Evolutionary conservation across 2,329 filamentous ascomycete species (phyloP), one percentile per base, ranked within the genome.

Genomic region (Alternaria panax): DNA sequence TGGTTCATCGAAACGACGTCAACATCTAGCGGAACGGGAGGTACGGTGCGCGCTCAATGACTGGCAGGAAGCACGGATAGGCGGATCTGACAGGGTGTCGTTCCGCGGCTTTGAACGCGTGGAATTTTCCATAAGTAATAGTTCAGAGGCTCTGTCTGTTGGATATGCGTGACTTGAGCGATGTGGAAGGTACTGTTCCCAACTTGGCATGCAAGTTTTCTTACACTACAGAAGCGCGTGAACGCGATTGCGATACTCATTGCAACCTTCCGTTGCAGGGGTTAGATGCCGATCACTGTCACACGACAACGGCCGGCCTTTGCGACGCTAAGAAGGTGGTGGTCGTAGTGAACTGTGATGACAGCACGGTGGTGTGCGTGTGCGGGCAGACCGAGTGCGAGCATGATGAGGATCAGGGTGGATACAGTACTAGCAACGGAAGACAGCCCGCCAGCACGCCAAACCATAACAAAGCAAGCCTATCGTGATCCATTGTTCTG

Each of bases 1-100:
- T 51, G 40, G 24, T 56, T 51, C 28, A 38, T 55, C 14, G 51
- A 55, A 30, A 38, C 38, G 27, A 51, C 51, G 43, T 38, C 34
- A 53, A 51, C n/a, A 28, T n/a, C 28, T 46, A 42, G 57, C 52
- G 57, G 57, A 59, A 59, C 57, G 57, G 57, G 57, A 59, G 57
- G 57, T 59, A 59, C 57, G 57, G 57, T 56, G 46, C 57, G 57
- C 32, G 32, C 30, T 51, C 52, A 41, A 47, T 56, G 46, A 55
- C 22, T 56, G 52, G 50, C 52, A 56, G 34, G 34, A 59, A 42
- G 47, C 43, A 24, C 52, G 57, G 57, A 50, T 45, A 50, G 40
- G 46, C 52, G 52, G 57, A 45, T 41, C 46, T 56, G 57, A 51
- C 57, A 59, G 52, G 51, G 46, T 47, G 34, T 27, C 34, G n/a